phyloP scores from a whole-genome alignment of 345 rosid genomes.

The Rhodamnia argentea region DNA sequence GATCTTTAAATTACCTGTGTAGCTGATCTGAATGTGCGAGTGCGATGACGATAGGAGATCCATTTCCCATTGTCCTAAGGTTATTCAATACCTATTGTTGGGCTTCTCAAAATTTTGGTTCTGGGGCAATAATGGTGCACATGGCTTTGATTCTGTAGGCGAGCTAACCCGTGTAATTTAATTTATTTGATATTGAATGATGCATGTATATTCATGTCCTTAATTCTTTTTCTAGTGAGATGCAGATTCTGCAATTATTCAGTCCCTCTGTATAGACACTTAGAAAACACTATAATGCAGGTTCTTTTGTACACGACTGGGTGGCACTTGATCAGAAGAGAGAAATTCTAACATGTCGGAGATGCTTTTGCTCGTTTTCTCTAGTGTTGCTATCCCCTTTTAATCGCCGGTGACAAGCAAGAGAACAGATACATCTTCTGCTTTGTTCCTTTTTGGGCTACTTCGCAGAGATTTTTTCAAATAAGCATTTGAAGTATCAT shows the following conservation, averaged over 20 bases:
- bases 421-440: not conserved
- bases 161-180: constrained; percentile 1
- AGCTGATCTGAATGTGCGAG: not conserved
- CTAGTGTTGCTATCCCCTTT: not conserved
- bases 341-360: not conserved
- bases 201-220: not conserved
- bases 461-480: not conserved
- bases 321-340: not conserved
- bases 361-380: not conserved
- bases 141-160: not conserved
- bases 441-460: not conserved
- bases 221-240: not conserved
- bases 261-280: not conserved
- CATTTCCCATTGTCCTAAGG: not conserved
- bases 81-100: not conserved
- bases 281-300: not conserved
- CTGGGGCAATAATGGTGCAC: not conserved
- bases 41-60: not conserved
- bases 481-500: too few species aligned
- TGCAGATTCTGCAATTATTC: not conserved
- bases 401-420: not conserved
- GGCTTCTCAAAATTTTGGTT: not conserved
- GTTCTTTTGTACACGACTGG: not conserved
- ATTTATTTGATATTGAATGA: not conserved
- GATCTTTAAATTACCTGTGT: not conserved